These are phyloP conservation scores for Gonapodya prolifera DNA, from an alignment of 192 early-diverging fungal species.

Conservation along the genomic window DNA sequence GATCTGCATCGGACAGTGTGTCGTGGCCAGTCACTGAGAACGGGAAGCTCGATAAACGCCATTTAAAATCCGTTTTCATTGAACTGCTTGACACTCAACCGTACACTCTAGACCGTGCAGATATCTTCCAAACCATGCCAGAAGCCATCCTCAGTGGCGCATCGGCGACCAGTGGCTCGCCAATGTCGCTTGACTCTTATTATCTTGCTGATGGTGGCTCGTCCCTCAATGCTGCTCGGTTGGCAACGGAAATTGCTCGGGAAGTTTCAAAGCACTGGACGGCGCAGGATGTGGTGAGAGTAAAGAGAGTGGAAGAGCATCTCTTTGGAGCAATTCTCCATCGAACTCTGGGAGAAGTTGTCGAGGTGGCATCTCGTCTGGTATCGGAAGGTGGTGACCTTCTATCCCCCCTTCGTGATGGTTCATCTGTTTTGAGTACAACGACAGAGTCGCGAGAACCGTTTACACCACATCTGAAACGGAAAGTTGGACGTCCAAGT, in stretches of 20 bases:
- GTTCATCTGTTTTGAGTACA: too few relatives aligned
- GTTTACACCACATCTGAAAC: too few relatives aligned
- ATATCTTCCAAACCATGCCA: background rate
- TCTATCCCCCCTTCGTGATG: too few relatives aligned
- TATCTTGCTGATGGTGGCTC: background rate
- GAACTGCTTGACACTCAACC: background rate
- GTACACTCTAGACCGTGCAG: background rate
- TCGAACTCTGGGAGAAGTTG: too few relatives aligned
- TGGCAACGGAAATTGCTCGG: background rate
- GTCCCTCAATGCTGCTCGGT: background rate
- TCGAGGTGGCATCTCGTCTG: too few relatives aligned
- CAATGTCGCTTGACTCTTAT: background rate
- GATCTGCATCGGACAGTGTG: too few relatives aligned
- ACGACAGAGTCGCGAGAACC: too few relatives aligned
- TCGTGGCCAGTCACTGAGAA: background rate
- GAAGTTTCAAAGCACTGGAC: background rate
- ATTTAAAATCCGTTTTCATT: background rate
- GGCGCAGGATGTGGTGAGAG: too few relatives aligned
- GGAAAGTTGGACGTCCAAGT: too few relatives aligned
- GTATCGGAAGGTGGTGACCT: too few relatives aligned
- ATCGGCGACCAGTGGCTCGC: background rate
- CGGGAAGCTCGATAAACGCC: background rate
- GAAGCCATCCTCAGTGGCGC: background rate
- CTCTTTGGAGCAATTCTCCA: too few relatives aligned
- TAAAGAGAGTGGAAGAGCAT: too few relatives aligned